These are phyloP conservation scores for Lactarius trivialis DNA, from an alignment of 768 basidiomycete genomes.

Conservation along the genomic window DNA sequence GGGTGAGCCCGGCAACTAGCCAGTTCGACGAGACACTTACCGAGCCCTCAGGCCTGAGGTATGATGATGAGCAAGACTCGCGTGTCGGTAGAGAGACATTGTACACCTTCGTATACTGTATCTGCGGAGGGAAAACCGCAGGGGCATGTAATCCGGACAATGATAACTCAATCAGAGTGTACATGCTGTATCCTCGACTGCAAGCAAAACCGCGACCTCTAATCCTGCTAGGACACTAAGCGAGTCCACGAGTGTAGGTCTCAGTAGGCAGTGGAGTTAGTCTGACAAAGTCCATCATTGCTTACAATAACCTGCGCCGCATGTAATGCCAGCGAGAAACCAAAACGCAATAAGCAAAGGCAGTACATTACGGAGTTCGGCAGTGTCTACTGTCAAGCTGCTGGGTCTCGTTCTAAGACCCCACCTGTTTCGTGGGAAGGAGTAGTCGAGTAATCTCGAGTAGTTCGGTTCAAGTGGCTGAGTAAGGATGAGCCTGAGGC, in stretches of 20 bases:
- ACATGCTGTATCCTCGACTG: background rate
- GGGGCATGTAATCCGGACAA: background rate
- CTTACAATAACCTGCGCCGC: background rate
- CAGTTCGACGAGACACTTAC: too few relatives aligned
- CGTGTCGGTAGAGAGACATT: background rate
- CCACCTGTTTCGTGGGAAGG: background rate
- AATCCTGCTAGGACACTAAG: background rate
- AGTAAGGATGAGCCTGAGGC: constrained; percentile 1
- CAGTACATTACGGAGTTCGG: background rate
- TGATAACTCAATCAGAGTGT: background rate
- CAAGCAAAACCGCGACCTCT: background rate
- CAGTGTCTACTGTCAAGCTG: background rate
- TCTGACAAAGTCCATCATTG: background rate
- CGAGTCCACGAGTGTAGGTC: background rate
- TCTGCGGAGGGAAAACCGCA: background rate
- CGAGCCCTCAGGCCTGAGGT: too few relatives aligned
- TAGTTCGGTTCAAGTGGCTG: constrained; percentile 1
- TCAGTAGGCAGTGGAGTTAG: background rate
- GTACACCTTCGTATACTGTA: background rate
- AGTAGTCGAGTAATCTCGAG: background rate
- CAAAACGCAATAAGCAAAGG: background rate
- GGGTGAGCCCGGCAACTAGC: too few relatives aligned
- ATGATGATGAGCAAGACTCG: too few relatives aligned
- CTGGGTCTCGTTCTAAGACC: background rate
- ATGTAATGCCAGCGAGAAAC: background rate